These are phyloP conservation scores for Aspergillus flavus DNA, from an alignment of 2,329 filamentous ascomycete genomes.

Conservation along the genomic window DNA sequence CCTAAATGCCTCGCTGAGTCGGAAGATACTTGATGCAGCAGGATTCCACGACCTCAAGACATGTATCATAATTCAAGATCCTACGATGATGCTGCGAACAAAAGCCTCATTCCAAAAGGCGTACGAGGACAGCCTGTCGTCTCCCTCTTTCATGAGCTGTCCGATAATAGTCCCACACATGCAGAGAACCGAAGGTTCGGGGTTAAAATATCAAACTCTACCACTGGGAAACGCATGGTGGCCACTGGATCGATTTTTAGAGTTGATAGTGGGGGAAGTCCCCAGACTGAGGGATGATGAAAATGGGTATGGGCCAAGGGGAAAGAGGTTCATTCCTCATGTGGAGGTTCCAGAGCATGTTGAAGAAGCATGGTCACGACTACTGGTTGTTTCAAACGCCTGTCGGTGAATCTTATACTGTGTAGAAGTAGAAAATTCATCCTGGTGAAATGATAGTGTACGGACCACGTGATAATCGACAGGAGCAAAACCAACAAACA, in stretches of 20 bases:
- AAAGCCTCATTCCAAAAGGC: slow-evolving; percentile 45
- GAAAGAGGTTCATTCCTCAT: slow-evolving; percentile 48
- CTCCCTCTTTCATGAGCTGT: slow-evolving; percentile 29
- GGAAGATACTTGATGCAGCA: slow-evolving; percentile 36
- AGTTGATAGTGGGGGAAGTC: slow-evolving; percentile 48
- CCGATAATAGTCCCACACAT: slow-evolving; percentile 25
- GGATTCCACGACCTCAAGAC: slow-evolving; percentile 26
- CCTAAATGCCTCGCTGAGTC: slow-evolving; percentile 44
- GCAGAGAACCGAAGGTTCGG: not conserved
- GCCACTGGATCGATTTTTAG: slow-evolving; percentile 43
- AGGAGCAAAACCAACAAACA: not conserved
- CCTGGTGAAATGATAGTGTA: not conserved
- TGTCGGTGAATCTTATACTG: not conserved
- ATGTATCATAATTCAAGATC: slow-evolving; percentile 48
- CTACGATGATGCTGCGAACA: slow-evolving; percentile 50
- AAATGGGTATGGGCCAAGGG: slow-evolving; percentile 48
- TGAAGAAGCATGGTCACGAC: slow-evolving; percentile 32
- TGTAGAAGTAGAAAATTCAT: not conserved
- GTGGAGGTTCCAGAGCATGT: slow-evolving; percentile 45
- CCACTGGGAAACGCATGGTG: slow-evolving; percentile 32
- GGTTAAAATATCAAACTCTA: slow-evolving; percentile 13
- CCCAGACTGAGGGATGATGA: slow-evolving; percentile 47
- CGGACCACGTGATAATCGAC: not conserved
- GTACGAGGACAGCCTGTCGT: slow-evolving; percentile 27
- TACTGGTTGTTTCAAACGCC: not conserved